phyloP scores from a whole-genome alignment of 108 stramenopile genomes.

The Cyclostephanos invisitatus region DNA sequence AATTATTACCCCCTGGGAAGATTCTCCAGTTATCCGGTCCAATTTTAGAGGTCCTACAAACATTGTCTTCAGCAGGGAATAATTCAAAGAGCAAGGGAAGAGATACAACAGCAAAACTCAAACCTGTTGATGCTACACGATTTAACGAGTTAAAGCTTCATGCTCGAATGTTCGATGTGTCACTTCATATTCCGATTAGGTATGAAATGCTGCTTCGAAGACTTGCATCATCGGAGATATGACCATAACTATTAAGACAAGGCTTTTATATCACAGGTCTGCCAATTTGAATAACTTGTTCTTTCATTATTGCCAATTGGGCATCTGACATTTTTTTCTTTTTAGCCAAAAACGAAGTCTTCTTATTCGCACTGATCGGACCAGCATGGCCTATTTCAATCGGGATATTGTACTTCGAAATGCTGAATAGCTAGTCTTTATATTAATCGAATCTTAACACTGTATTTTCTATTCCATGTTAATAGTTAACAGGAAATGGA shows the following conservation, averaged over 20 bases:
- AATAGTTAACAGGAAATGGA: background rate
- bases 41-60: conserved; percentile 27
- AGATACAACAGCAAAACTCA: conserved; percentile 12
- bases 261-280: no score
- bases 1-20: conserved; percentile 69
- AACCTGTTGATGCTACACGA: conserved; percentile 20
- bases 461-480: no score
- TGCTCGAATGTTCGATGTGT: conserved; percentile 70
- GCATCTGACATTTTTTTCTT: no score
- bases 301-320: no score
- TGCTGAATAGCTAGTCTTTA: no score
- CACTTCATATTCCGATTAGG: conserved; percentile 61
- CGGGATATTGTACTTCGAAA: no score
- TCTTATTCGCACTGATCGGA: no score
- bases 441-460: no score
- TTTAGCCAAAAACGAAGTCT: no score
- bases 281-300: no score
- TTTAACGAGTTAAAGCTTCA: conserved; percentile 55
- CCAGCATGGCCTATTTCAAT: no score
- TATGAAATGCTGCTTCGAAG: conserved; percentile 54
- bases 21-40: conserved; percentile 39
- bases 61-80: background rate
- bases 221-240: conserved; percentile 17
- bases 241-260: background rate
- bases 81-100: conserved; percentile 4